These are phyloP conservation scores for Rosa hybrid DNA, from an alignment of 331 rosid species.

Conservation along the genomic window DNA sequence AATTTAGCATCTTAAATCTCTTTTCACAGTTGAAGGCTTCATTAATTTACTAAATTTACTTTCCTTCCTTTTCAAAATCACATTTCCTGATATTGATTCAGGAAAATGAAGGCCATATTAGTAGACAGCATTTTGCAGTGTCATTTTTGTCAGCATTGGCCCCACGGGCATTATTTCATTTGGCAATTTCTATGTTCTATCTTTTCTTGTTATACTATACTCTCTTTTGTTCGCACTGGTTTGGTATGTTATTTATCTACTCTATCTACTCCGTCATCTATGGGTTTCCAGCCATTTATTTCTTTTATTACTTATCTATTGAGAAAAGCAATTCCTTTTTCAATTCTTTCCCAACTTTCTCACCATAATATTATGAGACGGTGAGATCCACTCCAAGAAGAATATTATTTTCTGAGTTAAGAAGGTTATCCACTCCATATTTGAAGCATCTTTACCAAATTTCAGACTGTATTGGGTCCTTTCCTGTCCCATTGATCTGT, in stretches of 20 bases:
- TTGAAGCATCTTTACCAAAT: not conserved
- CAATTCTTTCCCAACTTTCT: not conserved
- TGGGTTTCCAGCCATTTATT: not conserved
- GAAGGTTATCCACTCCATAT: not conserved
- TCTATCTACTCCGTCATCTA: not conserved
- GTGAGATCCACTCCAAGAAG: not conserved
- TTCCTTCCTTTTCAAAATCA: not conserved
- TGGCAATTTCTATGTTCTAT: not conserved
- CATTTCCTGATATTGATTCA: not conserved
- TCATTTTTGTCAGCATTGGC: not conserved
- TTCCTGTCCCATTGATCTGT: not conserved
- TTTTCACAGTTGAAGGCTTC: not conserved
- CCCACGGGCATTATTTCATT: not conserved
- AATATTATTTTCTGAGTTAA: not conserved
- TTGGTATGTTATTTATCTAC: too few relatives aligned
- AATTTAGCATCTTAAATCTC: not conserved
- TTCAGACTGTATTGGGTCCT: not conserved
- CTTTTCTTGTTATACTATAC: not conserved
- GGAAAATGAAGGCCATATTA: not conserved
- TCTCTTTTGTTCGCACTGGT: not conserved
- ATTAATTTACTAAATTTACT: not conserved
- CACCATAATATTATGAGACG: not conserved
- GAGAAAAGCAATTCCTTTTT: not conserved
- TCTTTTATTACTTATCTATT: not conserved
- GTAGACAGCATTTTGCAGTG: not conserved